phyloP scores from a whole-genome alignment of 192 early-diverging fungal genomes.

The Mortierella alpina region DNA sequence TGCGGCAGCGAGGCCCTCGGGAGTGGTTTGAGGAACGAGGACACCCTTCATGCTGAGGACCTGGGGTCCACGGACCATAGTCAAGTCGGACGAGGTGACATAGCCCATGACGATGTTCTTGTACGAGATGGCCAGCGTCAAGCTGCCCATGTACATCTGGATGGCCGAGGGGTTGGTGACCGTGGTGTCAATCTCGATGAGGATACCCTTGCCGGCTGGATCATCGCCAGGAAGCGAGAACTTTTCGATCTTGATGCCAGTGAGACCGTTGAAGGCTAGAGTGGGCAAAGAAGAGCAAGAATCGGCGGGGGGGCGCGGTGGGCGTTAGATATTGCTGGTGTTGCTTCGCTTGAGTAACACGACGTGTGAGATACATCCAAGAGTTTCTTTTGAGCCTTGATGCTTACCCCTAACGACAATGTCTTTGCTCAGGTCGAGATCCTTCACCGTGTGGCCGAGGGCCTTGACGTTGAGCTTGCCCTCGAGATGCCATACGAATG shows the following conservation, averaged over 20 bases:
- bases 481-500: constrained; percentile 60
- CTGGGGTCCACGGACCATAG: constrained; percentile 52
- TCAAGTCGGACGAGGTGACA: constrained; percentile 50
- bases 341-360: background rate
- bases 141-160: constrained; percentile 61
- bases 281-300: background rate
- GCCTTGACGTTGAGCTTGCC: constrained; percentile 57
- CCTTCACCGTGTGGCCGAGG: constrained; percentile 54
- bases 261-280: constrained; percentile 60
- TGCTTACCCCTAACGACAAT: constrained; percentile 58
- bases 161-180: constrained; percentile 61
- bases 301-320: background rate
- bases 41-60: constrained; percentile 56
- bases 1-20: constrained; percentile 48
- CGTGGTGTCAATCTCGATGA: constrained; percentile 54
- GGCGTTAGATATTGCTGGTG: background rate
- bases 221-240: constrained; percentile 62
- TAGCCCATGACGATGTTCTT: constrained; percentile 52
- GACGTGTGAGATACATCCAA: background rate
- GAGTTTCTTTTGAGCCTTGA: background rate
- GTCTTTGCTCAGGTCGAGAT: constrained; percentile 60
- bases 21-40: constrained; percentile 55
- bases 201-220: constrained; percentile 62
- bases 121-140: constrained; percentile 55
- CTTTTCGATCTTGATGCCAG: constrained; percentile 47